Evolutionary conservation across 2,329 filamentous ascomycete species (phyloP).

Genomic region (Claviceps quebecensis): DNA sequence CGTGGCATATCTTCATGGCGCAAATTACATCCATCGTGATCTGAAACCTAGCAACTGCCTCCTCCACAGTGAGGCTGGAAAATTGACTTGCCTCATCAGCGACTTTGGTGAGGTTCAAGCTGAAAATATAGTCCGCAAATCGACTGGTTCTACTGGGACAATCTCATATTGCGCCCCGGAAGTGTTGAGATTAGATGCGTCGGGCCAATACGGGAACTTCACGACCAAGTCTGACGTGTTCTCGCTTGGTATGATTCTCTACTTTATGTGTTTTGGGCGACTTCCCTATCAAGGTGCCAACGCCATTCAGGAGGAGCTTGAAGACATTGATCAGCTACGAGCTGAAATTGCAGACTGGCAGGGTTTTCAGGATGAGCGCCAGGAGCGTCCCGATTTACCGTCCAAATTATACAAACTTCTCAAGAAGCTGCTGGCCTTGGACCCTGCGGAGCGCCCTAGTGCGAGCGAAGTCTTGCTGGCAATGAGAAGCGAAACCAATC

Average conservation of each 20-base stretch:
- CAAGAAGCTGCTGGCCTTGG: constrained; percentile 63
- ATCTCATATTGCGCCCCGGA: constrained; percentile 97
- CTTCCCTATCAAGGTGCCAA: constrained; percentile 80
- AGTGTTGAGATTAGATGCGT: constrained; percentile 57
- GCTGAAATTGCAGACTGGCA: constrained; percentile 78
- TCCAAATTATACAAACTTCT: constrained; percentile 75
- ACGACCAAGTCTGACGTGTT: constrained; percentile 98
- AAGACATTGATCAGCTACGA: constrained; percentile 74
- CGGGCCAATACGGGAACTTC: constrained; percentile 76
- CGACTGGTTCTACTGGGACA: constrained; percentile 85
- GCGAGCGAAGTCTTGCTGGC: constrained; percentile 73
- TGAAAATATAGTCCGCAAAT: constrained; percentile 67
- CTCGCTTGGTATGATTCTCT: constrained; percentile 93
- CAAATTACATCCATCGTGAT: constrained; percentile 92
- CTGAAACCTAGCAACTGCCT: constrained; percentile 94
- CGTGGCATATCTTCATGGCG: constrained; percentile 73
- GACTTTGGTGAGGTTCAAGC: constrained; percentile 96
- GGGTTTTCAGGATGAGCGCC: constrained; percentile 67
- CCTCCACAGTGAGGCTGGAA: constrained; percentile 60
- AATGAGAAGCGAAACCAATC: constrained; percentile 52
- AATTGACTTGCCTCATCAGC: constrained; percentile 73
- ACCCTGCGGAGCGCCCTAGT: constrained; percentile 63
- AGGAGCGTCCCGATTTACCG: constrained; percentile 68
- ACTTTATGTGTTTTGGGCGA: constrained; percentile 90
- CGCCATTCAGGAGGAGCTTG: constrained; percentile 74